Conservation (phyloP, 2,329 filamentous ascomycete species). For the Aureobasidium lini region DNA sequence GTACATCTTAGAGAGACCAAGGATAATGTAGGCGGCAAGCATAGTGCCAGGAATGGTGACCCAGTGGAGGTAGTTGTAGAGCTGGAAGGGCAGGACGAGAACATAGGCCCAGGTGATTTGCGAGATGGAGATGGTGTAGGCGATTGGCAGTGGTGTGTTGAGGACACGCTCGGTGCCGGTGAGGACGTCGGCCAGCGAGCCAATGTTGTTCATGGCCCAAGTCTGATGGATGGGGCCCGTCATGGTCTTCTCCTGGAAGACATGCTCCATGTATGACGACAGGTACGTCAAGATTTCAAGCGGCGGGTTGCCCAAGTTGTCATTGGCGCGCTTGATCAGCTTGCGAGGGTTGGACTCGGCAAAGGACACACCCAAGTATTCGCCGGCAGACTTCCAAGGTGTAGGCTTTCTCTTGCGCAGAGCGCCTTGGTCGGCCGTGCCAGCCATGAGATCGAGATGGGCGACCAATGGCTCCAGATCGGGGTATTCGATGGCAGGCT, state of each 20-base stretch:
- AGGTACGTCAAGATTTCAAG: slow-evolving; percentile 72
- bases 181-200: slow-evolving; percentile 62
- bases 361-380: slow-evolving; percentile 70
- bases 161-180: slow-evolving; percentile 69
- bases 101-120: slow-evolving; percentile 86
- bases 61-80: slow-evolving; percentile 57
- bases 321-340: slow-evolving; percentile 62
- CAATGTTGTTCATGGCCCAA: slow-evolving; percentile 49
- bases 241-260: slow-evolving; percentile 50
- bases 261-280: slow-evolving; percentile 56
- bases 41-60: slow-evolving; percentile 71
- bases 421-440: slow-evolving; percentile 38
- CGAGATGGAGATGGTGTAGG: slow-evolving; percentile 75
- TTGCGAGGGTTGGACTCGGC: slow-evolving; percentile 73
- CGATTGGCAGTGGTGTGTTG: slow-evolving; percentile 72
- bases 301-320: slow-evolving; percentile 73
- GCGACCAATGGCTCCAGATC: slow-evolving; percentile 63
- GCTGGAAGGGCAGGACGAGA: slow-evolving; percentile 72
- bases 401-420: slow-evolving; percentile 27
- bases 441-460: slow-evolving; percentile 70
- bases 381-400: slow-evolving; percentile 39
- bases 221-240: slow-evolving; percentile 53
- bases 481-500: slow-evolving; percentile 69
- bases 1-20: slow-evolving; percentile 51
- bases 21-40: slow-evolving; percentile 67